Evolutionary conservation across 495 filamentous ascomycete species (phyloP).

Genomic region (Aspergillus sparsus): DNA sequence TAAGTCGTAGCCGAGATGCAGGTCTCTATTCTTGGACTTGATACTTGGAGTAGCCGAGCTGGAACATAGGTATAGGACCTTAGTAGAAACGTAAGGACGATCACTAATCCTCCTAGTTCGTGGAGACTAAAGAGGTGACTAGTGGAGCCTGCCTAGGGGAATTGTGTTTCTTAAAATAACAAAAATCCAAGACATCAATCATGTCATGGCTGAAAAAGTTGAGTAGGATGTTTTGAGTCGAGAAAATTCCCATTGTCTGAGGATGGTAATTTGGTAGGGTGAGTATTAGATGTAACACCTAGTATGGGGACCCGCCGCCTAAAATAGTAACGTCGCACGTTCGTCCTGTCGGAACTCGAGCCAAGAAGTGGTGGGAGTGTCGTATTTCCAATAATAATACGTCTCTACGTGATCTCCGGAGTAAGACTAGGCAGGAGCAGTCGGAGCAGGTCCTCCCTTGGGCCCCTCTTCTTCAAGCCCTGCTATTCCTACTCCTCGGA

Average conservation of each 20-base stretch:
- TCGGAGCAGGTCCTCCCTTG: neutral
- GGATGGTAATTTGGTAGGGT: neutral
- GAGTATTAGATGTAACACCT: constrained; percentile 10
- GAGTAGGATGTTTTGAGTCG: no score
- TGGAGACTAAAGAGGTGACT: no score
- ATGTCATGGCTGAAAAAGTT: no score
- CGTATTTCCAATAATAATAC: neutral
- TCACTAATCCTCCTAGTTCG: no score
- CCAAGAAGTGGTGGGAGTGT: neutral
- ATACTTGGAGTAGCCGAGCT: no score
- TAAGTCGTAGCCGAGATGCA: neutral
- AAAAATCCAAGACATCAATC: no score
- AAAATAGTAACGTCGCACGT: constrained; percentile 21
- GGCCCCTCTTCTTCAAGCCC: no score
- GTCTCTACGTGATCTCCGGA: neutral
- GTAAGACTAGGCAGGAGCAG: neutral
- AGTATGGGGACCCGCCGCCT: neutral
- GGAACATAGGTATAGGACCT: no score
- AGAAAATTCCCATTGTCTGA: neutral
- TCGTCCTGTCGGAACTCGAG: neutral
- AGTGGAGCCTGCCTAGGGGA: no score
- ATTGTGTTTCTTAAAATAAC: no score
- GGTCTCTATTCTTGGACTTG: neutral
- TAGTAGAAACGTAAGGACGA: no score
- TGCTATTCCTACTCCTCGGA: no score